Evolutionary conservation across 1,284 basidiomycete species (phyloP), one percentile per base, ranked within the genome.

Genomic region (Cerioporus squamosus): DNA sequence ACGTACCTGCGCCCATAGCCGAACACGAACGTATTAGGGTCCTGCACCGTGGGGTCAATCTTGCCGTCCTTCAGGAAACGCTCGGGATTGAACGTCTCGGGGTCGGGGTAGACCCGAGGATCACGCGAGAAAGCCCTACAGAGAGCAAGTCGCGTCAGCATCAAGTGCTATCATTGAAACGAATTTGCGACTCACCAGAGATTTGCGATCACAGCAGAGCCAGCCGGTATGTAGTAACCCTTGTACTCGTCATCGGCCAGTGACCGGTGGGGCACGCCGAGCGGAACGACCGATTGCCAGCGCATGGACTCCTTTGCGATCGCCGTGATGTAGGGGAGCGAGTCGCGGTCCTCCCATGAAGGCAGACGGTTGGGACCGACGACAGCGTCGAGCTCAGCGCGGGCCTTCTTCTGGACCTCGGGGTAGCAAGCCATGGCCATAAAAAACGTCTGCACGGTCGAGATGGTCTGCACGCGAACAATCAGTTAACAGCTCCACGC

Each of bases 31-130:
- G 63, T 62, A 18, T 62, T 59, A 5, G 75, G 74, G 55, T 74
- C 70, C 47, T 63, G 62, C 14, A 71, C 66, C 1, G 45, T 52
- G 10, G 68, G 66, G 50, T 74, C 65, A 15, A 75, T 66, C 46
- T 73, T 67, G 8, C 74, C 74, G 38, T 72, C 65, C 55, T 68
- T 71, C 15, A 78, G 53, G 59, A 71, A 77, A 0, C 76, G 70
- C n/a, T 73, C 73, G 1, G 77, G 77, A n/a, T 67, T 68, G 62
- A 78, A 80, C n/a, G 61, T 55, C 20, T 68, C 54, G 2, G 77
- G 76, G 18, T 77, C 63, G 2, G 68, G 60, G 52, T 76, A 79
- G 9, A 69, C 47, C 20, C 56, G 55, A 12, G 65, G 59, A 44
- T 72, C 68, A 44, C 71, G 69, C 9, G 71, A 60, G 38, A 72